Evolutionary conservation across 2,329 filamentous ascomycete species (phyloP).

Genomic region (Ceratocystis cubensis): DNA sequence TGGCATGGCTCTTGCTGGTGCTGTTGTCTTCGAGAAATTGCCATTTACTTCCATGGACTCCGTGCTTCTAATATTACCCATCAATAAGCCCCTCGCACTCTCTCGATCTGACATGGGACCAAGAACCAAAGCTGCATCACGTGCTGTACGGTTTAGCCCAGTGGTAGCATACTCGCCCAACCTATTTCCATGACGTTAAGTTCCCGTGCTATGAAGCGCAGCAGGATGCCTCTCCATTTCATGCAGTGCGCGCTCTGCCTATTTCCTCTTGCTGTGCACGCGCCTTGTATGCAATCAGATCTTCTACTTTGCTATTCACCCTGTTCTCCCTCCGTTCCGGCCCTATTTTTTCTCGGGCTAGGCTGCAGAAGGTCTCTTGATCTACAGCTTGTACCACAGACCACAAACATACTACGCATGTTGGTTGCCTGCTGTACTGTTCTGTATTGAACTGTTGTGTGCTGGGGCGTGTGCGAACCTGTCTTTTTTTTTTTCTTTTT

Average conservation of each 20-base stretch:
- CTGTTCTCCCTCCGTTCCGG: neutral
- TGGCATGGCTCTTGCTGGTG: neutral
- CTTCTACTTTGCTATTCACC: neutral
- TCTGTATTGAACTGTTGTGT: neutral
- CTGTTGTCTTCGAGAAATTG: neutral
- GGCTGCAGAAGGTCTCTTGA: slow-evolving; percentile 1
- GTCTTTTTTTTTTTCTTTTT: neutral
- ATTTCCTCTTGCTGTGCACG: neutral
- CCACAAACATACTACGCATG: neutral
- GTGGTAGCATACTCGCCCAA: too few species aligned
- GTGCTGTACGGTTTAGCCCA: neutral
- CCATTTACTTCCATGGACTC: neutral
- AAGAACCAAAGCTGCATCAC: neutral
- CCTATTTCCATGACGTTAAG: too few species aligned
- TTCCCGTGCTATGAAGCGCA: too few species aligned
- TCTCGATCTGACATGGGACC: neutral
- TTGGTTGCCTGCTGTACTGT: neutral
- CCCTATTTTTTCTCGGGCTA: neutral
- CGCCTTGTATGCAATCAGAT: neutral
- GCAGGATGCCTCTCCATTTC: too few species aligned
- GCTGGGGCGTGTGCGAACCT: too few species aligned
- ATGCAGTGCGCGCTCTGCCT: neutral
- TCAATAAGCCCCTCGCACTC: neutral
- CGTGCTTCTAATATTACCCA: neutral
- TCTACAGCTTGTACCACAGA: slow-evolving; percentile 3